Evolutionary conservation across 176 grass and related monocot species (phyloP).

Genomic region (Zea luxurians): DNA sequence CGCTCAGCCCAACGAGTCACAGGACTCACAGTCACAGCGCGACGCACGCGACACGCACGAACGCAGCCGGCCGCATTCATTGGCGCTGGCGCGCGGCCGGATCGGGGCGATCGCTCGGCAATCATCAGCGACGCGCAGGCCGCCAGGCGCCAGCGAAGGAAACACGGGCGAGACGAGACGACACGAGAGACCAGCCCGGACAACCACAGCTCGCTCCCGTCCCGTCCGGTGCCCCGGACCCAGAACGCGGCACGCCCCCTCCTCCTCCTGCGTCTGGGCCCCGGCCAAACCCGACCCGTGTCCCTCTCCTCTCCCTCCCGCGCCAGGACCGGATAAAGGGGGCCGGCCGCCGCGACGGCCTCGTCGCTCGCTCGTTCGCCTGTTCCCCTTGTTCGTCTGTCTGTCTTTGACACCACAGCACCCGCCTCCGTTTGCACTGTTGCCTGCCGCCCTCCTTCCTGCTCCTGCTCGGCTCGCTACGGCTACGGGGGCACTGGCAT

Average conservation of each 20-base stretch:
- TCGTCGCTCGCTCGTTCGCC: neutral
- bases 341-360: neutral
- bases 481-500: conserved; percentile 30
- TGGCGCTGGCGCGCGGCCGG: conserved; percentile 7
- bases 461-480: neutral
- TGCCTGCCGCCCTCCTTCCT: neutral
- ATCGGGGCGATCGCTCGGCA: neutral
- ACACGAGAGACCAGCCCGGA: neutral
- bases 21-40: neutral
- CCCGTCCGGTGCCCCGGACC: neutral
- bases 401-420: neutral
- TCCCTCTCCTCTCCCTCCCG: neutral
- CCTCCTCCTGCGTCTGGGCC: neutral
- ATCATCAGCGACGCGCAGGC: neutral
- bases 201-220: too few relatives aligned
- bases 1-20: conserved; percentile 13
- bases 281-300: neutral
- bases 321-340: neutral
- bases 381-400: neutral
- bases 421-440: conserved; percentile 8
- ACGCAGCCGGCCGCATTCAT: conserved; percentile 13
- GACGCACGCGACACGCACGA: neutral
- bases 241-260: neutral
- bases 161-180: neutral
- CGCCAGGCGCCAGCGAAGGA: neutral